Evolutionary conservation across 2,329 filamentous ascomycete genomes (phyloP).

Genomic region (Penicillium olsonii): DNA sequence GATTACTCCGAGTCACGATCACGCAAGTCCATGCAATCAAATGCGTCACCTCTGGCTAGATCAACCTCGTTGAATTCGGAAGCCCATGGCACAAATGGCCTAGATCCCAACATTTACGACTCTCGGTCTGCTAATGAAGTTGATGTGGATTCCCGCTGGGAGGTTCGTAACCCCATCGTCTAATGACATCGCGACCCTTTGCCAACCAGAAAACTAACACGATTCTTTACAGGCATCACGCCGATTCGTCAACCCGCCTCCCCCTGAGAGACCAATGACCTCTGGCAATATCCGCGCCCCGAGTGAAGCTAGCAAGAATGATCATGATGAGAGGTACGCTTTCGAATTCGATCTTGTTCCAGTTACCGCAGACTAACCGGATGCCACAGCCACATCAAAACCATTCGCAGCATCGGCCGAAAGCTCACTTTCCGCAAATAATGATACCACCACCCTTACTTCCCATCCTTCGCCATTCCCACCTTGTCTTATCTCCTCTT

Average conservation of each 20-base stretch:
- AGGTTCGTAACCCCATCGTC: slow-evolving; percentile 30
- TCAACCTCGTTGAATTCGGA: slow-evolving; percentile 40
- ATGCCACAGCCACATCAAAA: slow-evolving; percentile 30
- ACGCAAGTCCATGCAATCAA: slow-evolving; percentile 38
- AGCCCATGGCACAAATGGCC: slow-evolving; percentile 24
- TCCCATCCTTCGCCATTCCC: slow-evolving; percentile 1
- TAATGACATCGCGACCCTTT: neutral
- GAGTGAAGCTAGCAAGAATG: slow-evolving; percentile 26
- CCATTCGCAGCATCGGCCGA: slow-evolving; percentile 39
- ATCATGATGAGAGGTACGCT: slow-evolving; percentile 36
- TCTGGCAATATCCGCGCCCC: slow-evolving; percentile 29
- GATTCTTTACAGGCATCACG: slow-evolving; percentile 31
- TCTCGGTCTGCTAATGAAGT: slow-evolving; percentile 38
- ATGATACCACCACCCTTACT: slow-evolving; percentile 3
- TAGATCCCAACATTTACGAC: slow-evolving; percentile 29
- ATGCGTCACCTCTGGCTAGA: slow-evolving; percentile 38
- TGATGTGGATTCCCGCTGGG: slow-evolving; percentile 41
- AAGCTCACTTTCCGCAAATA: slow-evolving; percentile 34
- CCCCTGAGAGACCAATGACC: slow-evolving; percentile 32
- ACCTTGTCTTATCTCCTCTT: slow-evolving; percentile 7
- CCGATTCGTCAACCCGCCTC: slow-evolving; percentile 34
- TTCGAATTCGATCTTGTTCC: neutral
- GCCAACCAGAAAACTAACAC: slow-evolving; percentile 18
- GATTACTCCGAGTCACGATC: slow-evolving; percentile 40
- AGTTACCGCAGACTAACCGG: slow-evolving; percentile 4